Percentiles rank a stretch among this genome's conserved stretches.
phyloP scores from a whole-genome alignment of 1,139 yeast genomes.

The Lodderomyces parapsilosis region DNA sequence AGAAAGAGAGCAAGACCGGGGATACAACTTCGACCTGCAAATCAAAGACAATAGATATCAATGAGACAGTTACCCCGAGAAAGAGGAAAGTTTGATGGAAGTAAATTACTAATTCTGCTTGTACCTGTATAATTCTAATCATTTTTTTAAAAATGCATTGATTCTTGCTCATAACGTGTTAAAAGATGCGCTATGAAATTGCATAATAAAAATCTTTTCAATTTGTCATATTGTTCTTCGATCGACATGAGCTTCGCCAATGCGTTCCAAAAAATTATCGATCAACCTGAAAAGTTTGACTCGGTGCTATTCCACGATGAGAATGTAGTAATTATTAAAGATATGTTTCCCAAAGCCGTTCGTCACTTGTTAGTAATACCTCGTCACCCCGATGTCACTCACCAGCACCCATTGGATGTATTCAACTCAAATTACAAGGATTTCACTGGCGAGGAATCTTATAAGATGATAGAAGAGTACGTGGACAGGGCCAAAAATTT shows the following conservation, averaged over 20 bases:
- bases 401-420: conserved; percentile 53
- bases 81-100: conserved; percentile 12
- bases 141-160: too few relatives aligned
- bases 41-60: not conserved
- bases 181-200: too few relatives aligned
- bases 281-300: conserved; percentile 24
- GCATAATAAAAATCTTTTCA: too few relatives aligned
- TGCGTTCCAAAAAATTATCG: conserved; percentile 35
- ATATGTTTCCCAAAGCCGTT: conserved; percentile 62
- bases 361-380: conserved; percentile 67
- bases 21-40: not conserved
- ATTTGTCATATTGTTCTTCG: too few relatives aligned
- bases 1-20: not conserved
- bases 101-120: not conserved
- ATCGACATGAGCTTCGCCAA: conserved; percentile 34
- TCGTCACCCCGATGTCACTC: conserved; percentile 38
- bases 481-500: conserved; percentile 43
- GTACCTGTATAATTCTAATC: not conserved
- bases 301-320: conserved; percentile 45
- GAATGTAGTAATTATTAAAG: conserved; percentile 55
- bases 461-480: conserved; percentile 31
- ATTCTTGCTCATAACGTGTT: too few relatives aligned
- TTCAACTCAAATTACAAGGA: conserved; percentile 29
- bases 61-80: not conserved
- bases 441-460: conserved; percentile 22